phyloP scores from a whole-genome alignment of 305 asterid genomes.

The Solanum hybrid region DNA sequence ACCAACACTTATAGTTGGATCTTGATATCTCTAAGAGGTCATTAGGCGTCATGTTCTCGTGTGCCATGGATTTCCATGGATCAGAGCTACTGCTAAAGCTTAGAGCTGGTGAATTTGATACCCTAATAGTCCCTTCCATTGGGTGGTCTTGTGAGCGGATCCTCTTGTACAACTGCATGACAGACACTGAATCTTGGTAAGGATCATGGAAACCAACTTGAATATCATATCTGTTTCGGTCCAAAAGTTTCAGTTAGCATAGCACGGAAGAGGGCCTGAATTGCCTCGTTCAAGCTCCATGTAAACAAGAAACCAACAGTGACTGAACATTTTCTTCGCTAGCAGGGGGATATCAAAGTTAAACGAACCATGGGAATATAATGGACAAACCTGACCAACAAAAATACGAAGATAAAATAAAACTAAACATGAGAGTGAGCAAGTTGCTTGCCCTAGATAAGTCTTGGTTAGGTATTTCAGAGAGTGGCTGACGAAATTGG shows the following conservation, averaged over 20 bases:
- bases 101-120: not conserved
- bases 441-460: slow-evolving; percentile 41
- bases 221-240: slow-evolving; percentile 30
- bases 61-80: not conserved
- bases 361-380: not conserved
- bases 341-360: not conserved
- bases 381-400: not conserved
- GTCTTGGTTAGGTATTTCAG: slow-evolving; percentile 43
- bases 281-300: not conserved
- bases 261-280: not conserved
- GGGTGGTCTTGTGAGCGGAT: slow-evolving; percentile 35
- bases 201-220: slow-evolving; percentile 40
- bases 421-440: not conserved
- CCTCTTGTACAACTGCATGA: slow-evolving; percentile 39
- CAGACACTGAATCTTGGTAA: slow-evolving; percentile 36
- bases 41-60: not conserved
- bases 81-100: not conserved
- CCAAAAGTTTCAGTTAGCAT: slow-evolving; percentile 1
- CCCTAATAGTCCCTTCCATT: slow-evolving; percentile 3
- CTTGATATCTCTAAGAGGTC: not conserved
- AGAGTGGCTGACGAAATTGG: slow-evolving; percentile 46
- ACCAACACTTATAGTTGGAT: slow-evolving; percentile 42
- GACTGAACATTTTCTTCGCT: not conserved
- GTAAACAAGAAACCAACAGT: not conserved
- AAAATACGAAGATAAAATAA: not conserved